These are phyloP conservation scores for Colletotrichum godetiae DNA, from an alignment of 2,329 filamentous ascomycete species.

Conservation along the genomic window DNA sequence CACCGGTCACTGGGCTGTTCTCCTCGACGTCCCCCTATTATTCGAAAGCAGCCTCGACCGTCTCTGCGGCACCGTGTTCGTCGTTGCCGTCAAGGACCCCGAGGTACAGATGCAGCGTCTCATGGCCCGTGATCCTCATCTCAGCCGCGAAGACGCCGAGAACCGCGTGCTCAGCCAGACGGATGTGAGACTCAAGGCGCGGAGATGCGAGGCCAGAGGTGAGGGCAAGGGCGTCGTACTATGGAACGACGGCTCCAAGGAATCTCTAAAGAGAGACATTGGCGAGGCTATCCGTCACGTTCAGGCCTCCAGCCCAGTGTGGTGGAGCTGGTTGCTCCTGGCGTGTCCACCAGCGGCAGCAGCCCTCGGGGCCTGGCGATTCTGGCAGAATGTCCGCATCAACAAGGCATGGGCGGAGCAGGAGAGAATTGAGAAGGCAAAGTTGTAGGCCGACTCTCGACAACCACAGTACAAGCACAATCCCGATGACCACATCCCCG, in stretches of 20 bases:
- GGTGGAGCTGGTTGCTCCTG: constrained; percentile 84
- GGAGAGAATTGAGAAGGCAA: constrained; percentile 60
- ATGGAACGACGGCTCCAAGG: constrained; percentile 86
- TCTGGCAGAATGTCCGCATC: constrained; percentile 77
- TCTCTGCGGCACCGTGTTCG: constrained; percentile 85
- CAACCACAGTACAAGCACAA: background rate
- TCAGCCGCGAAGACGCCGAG: constrained; percentile 86
- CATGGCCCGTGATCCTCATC: constrained; percentile 78
- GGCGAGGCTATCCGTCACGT: constrained; percentile 73
- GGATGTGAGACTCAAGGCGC: constrained; percentile 86
- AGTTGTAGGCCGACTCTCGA: constrained; percentile 45
- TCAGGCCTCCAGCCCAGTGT: constrained; percentile 72
- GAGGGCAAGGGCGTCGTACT: constrained; percentile 80
- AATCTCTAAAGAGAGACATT: constrained; percentile 76
- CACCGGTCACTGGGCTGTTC: constrained; percentile 84
- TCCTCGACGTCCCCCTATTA: constrained; percentile 90
- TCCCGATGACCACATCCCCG: background rate
- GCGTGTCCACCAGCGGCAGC: constrained; percentile 81
- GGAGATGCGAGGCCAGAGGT: constrained; percentile 74
- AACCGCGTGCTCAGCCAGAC: constrained; percentile 89
- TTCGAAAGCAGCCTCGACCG: constrained; percentile 90
- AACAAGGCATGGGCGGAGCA: constrained; percentile 77
- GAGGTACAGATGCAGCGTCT: constrained; percentile 85
- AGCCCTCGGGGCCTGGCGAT: constrained; percentile 75
- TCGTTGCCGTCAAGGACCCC: constrained; percentile 86